phyloP scores from a whole-genome alignment of 2,329 filamentous ascomycete genomes.

The Cladorrhinum sp. region DNA sequence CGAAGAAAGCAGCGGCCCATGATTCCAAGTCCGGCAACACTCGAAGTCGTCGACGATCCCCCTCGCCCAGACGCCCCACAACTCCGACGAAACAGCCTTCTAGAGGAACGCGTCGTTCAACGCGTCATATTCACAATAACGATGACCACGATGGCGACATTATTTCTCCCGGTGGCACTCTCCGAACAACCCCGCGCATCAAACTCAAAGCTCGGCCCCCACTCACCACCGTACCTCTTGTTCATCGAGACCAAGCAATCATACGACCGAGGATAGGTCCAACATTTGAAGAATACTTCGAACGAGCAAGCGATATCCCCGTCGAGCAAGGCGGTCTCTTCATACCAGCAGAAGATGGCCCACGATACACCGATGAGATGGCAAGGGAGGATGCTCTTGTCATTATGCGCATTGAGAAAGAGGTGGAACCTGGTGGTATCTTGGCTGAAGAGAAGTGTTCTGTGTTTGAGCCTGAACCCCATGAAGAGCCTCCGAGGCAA shows the following conservation, averaged over 20 bases:
- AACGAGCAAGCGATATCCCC: slow-evolving; percentile 47
- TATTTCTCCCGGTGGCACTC: slow-evolving; percentile 18
- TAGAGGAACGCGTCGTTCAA: slow-evolving; percentile 41
- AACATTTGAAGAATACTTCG: slow-evolving; percentile 58
- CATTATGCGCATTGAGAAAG: slow-evolving; percentile 68
- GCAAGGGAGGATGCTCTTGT: slow-evolving; percentile 65
- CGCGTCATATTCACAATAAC: slow-evolving; percentile 36
- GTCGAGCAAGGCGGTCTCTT: slow-evolving; percentile 56
- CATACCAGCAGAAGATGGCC: slow-evolving; percentile 53
- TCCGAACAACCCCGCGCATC: slow-evolving; percentile 44
- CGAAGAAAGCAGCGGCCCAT: slow-evolving; percentile 20
- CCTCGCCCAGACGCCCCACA: slow-evolving; percentile 39
- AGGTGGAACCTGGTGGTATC: slow-evolving; percentile 70
- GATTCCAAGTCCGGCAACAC: slow-evolving; percentile 26
- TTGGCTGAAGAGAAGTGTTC: slow-evolving; percentile 69
- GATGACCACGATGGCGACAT: slow-evolving; percentile 29
- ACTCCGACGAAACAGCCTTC: slow-evolving; percentile 39
- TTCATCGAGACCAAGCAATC: slow-evolving; percentile 58
- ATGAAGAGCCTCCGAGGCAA: slow-evolving; percentile 70
- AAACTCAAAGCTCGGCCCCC: slow-evolving; percentile 45
- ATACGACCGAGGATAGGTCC: slow-evolving; percentile 51
- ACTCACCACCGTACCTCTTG: slow-evolving; percentile 50
- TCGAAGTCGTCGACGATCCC: slow-evolving; percentile 40
- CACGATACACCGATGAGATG: slow-evolving; percentile 57
- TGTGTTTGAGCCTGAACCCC: slow-evolving; percentile 68